phyloP scores from a whole-genome alignment of 805 yeast genomes.

The Teunomyces funiuensis region DNA sequence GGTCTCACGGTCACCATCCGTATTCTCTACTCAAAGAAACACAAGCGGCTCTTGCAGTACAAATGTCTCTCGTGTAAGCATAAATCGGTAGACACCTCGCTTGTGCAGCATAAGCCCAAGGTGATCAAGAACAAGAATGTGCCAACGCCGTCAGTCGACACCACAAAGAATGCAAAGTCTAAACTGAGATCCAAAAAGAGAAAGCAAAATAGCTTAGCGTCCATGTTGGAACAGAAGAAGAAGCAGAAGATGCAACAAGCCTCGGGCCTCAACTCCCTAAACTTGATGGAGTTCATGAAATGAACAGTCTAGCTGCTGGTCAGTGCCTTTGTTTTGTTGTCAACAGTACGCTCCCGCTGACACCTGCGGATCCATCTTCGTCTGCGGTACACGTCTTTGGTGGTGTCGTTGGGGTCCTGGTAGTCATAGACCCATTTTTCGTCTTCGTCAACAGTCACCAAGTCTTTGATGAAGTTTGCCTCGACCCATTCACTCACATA shows the following conservation, averaged over 20 bases:
- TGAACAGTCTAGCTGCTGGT: constrained; percentile 2
- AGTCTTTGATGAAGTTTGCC: constrained; percentile 46
- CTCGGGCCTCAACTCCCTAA: constrained; percentile 34
- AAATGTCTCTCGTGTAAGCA: constrained; percentile 22
- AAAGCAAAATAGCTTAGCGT: constrained; percentile 43
- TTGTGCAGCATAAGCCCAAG: constrained; percentile 6
- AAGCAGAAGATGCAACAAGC: constrained; percentile 31
- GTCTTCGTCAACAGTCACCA: constrained; percentile 63
- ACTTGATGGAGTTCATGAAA: constrained; percentile 41
- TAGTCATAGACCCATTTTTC: constrained; percentile 86
- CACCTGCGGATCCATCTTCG: constrained; percentile 65
- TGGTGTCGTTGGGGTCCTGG: constrained; percentile 1
- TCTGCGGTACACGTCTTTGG: constrained; percentile 48
- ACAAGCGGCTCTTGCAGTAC: constrained; percentile 11
- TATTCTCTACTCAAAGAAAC: constrained; percentile 16
- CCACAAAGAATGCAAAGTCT: constrained; percentile 3
- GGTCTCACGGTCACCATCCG: constrained; percentile 31
- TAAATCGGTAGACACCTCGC: constrained; percentile 8
- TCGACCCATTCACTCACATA: constrained; percentile 65
- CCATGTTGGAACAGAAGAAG: constrained; percentile 43
- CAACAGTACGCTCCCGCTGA: constrained; percentile 11
- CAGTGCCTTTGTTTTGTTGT: not conserved
- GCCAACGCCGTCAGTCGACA: not conserved
- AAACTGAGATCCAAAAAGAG: constrained; percentile 37
- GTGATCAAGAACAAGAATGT: constrained; percentile 7